These are phyloP conservation scores for Achaetomium macrosporum DNA, from an alignment of 2,329 filamentous ascomycete genomes.

Conservation along the genomic window DNA sequence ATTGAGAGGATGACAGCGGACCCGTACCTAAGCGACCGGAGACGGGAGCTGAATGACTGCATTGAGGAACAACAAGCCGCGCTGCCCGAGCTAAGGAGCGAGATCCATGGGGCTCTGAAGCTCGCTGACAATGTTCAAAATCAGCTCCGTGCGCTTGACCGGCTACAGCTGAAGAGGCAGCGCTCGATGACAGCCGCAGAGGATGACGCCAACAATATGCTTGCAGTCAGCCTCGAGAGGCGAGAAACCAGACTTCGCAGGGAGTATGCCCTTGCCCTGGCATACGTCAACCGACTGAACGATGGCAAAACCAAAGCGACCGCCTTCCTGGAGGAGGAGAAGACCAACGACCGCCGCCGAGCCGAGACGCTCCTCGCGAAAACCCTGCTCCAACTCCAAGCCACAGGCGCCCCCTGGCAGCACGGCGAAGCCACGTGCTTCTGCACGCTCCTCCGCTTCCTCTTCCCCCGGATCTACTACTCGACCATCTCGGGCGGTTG, in stretches of 20 bases:
- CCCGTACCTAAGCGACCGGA: not conserved
- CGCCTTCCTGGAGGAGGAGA: not conserved
- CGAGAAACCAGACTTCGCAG: not conserved
- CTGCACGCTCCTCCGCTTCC: slow-evolving; percentile 19
- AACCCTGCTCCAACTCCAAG: slow-evolving; percentile 6
- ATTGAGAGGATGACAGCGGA: not conserved
- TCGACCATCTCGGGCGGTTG: slow-evolving; percentile 10
- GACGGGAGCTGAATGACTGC: not conserved
- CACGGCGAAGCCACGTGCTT: slow-evolving; percentile 17
- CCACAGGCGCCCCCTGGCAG: not conserved
- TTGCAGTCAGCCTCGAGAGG: not conserved
- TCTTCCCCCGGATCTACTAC: slow-evolving; percentile 15
- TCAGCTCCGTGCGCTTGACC: not conserved
- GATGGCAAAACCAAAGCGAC: not conserved
- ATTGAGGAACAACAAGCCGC: not conserved
- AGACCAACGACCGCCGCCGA: not conserved
- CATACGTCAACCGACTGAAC: not conserved
- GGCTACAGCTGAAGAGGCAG: not conserved
- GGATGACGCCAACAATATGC: not conserved
- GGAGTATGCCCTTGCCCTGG: not conserved
- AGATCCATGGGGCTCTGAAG: not conserved
- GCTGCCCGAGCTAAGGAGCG: not conserved
- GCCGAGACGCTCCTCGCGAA: slow-evolving; percentile 7
- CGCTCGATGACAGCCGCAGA: not conserved
- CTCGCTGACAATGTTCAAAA: not conserved